Percentiles rank a stretch among this genome's conserved stretches.
phyloP scores from a whole-genome alignment of 345 rosid species.

The Linum usitatissimum region DNA sequence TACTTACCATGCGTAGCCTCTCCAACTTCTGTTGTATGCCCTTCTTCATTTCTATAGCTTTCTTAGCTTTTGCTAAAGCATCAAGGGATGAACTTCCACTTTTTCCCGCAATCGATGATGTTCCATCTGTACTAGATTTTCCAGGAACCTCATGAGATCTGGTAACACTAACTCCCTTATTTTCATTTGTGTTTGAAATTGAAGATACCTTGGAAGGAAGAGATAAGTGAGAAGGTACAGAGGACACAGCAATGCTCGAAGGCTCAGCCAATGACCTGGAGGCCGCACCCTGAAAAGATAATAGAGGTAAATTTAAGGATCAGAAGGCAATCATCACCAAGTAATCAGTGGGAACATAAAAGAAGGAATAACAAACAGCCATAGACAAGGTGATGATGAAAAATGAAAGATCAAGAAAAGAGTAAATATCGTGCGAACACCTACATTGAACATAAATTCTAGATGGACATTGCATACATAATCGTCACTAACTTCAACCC shows the following conservation, averaged over 20 bases:
- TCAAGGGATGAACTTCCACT: conserved; percentile 70
- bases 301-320: conserved; percentile 4
- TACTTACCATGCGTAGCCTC: conserved; percentile 54
- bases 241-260: conserved; percentile 26
- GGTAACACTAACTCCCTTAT: conserved; percentile 96
- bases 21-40: conserved; percentile 56
- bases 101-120: conserved; percentile 65
- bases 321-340: conserved; percentile 4
- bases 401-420: not conserved
- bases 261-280: conserved; percentile 25
- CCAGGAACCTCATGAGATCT: conserved; percentile 99
- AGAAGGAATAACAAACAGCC: not conserved
- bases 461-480: not conserved
- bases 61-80: conserved; percentile 85
- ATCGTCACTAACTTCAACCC: no score
- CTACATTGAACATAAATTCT: no score
- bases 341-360: not conserved
- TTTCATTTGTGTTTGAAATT: conserved; percentile 89
- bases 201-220: conserved; percentile 88
- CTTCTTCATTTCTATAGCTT: conserved; percentile 60
- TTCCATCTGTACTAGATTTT: conserved; percentile 99
- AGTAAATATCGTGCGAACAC: no score
- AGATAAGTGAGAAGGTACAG: conserved; percentile 35
- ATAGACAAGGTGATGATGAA: not conserved
- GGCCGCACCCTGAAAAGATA: conserved; percentile 42